These are phyloP conservation scores for Rhododendron henanense DNA, from an alignment of 148 eudicot genomes.

Conservation along the genomic window DNA sequence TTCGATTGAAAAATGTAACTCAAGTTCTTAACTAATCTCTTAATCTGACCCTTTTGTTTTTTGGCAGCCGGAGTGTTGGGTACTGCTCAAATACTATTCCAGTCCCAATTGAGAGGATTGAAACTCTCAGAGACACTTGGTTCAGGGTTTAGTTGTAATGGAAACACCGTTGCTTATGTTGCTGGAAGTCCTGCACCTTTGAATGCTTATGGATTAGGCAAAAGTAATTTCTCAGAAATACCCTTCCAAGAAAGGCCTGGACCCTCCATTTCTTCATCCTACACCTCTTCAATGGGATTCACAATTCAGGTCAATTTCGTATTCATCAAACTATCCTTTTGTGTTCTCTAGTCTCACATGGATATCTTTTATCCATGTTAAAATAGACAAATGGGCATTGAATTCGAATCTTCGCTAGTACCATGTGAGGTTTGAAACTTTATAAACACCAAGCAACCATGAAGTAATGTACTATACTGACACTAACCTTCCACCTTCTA, in stretches of 20 bases:
- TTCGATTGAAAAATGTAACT: too few relatives aligned
- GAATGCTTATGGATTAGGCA: conserved; percentile 23
- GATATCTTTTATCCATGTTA: too few relatives aligned
- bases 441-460: too few relatives aligned
- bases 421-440: too few relatives aligned
- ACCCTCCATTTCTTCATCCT: conserved; percentile 38
- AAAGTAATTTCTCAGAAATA: conserved; percentile 15
- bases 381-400: too few relatives aligned
- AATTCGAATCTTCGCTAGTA: too few relatives aligned
- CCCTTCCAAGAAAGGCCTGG: conserved; percentile 36
- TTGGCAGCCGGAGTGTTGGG: conserved; percentile 38
- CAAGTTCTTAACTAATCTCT: neutral
- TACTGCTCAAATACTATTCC: conserved; percentile 26
- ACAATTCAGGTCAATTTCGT: conserved; percentile 28
- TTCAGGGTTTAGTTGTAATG: conserved; percentile 19
- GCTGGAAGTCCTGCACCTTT: conserved; percentile 33
- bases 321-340: neutral
- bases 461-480: too few relatives aligned
- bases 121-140: conserved; percentile 28
- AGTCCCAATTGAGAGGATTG: conserved; percentile 29
- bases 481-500: too few relatives aligned
- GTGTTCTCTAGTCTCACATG: neutral
- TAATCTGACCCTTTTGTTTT: neutral
- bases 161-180: conserved; percentile 34
- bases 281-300: conserved; percentile 35